Conservation (phyloP, 1,284 basidiomycete genomes). For the Bondarzewia mesenterica region DNA sequence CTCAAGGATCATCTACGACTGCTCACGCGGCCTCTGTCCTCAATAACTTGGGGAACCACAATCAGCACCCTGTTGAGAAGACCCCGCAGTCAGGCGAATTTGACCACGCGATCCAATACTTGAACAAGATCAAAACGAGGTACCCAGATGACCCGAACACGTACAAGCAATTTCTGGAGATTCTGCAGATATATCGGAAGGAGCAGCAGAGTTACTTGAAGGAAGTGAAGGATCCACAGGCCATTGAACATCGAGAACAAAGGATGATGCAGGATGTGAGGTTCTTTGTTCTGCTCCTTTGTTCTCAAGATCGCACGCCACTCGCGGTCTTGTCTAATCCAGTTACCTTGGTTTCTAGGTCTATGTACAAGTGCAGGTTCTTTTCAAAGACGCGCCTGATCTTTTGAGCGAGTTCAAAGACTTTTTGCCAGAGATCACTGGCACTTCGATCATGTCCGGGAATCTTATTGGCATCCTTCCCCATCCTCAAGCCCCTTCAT, state of each 20-base stretch:
- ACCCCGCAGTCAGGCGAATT: slow-evolving; percentile 66
- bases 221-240: slow-evolving; percentile 9
- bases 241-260: slow-evolving; percentile 39
- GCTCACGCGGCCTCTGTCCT: slow-evolving; percentile 14
- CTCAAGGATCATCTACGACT: slow-evolving; percentile 19
- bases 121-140: slow-evolving; percentile 98
- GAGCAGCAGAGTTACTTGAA: slow-evolving; percentile 24
- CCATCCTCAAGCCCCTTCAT: slow-evolving; percentile 28
- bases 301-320: not conserved
- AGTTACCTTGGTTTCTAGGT: slow-evolving; percentile 45
- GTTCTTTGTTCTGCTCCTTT: slow-evolving; percentile 1
- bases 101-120: slow-evolving; percentile 96
- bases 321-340: not conserved
- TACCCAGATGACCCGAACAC: slow-evolving; percentile 90
- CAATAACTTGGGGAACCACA: slow-evolving; percentile 16
- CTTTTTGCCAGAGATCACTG: slow-evolving; percentile 76
- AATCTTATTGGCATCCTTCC: slow-evolving; percentile 34
- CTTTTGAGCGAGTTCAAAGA: slow-evolving; percentile 94
- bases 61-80: slow-evolving; percentile 22
- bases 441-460: slow-evolving; percentile 23
- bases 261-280: slow-evolving; percentile 82
- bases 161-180: slow-evolving; percentile 98
- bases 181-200: slow-evolving; percentile 96
- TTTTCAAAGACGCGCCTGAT: slow-evolving; percentile 92
- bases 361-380: slow-evolving; percentile 84